Base-by-base conservation (phyloP, 257 asterid genomes). In the Anisodus tanguticus region DNA sequence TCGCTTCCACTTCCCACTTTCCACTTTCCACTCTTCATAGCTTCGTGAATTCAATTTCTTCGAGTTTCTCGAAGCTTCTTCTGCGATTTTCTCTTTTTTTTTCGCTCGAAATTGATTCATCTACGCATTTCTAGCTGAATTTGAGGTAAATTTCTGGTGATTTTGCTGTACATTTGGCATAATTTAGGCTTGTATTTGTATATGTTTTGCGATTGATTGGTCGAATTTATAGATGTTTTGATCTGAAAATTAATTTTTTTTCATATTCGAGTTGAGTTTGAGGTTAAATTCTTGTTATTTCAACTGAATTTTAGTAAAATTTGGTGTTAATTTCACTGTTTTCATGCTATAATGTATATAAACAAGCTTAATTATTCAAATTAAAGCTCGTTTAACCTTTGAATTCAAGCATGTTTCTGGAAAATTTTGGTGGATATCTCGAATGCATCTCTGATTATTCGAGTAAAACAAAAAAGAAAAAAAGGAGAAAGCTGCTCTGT, bases 101-200 rank as follows among this genome's bases (percentile, higher is more conserved):
- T 3, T 19, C 41, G 9, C 11, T 74, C 4, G 41, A 74, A 58
- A 74, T 26, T 39, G 2, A 62, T 39, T 31, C 2, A 31, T 31
- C 35, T 31, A 31, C 35, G 35, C 35, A 31, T 31, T 31, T 31
- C 35, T 31, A 31, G 35, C 35, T 31, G 35, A 31, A 31, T 19
- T 5, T 11, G 7, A 77, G 81, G 64, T 77, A 77, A 22, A 26
- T 53, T 53, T 53, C 5, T 74, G 4, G 54, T 69, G 12, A 69
- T 69, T 41, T 15, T 39, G 17, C 49, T 41, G 12, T 74, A 22
- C 41, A 49, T 74, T 49, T 74, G 9, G 8, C 22, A 11, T 19
- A 53, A 49, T 74, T 49, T 74, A 22, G 57, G 81, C n/a, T 74
- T 51, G 72, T 22, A 2, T 72, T 66, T 72, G 41, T 31, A 67